phyloP scores from a whole-genome alignment of 352 stramenopile genomes.

The Chrysophaeum taylorii region DNA sequence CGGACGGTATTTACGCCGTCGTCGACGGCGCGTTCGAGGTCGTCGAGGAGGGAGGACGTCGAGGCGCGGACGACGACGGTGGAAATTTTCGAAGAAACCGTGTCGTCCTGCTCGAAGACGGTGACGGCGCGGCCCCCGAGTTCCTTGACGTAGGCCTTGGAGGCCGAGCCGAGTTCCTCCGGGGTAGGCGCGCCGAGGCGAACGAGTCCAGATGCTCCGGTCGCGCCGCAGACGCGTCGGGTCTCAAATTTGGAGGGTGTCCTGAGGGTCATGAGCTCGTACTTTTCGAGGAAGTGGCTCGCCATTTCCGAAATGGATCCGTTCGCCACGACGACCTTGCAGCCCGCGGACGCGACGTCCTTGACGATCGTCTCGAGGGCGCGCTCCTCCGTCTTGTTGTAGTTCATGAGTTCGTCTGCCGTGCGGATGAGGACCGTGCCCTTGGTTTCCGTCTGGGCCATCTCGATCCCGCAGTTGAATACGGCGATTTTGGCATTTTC shows the following conservation, averaged over 20 bases:
- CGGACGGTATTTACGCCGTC: conserved; percentile 94
- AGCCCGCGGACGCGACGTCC: conserved; percentile 84
- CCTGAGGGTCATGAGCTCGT: conserved; percentile 90
- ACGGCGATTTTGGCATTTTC: conserved; percentile 86
- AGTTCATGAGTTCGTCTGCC: conserved; percentile 97
- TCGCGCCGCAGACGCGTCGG: conserved; percentile 86
- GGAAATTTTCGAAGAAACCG: conserved; percentile 79
- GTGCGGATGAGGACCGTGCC: conserved; percentile 99
- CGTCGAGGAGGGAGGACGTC: conserved; percentile 92
- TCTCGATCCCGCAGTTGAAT: conserved; percentile 93
- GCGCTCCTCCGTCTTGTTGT: conserved; percentile 97
- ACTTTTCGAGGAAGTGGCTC: conserved; percentile 96
- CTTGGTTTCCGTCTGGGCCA: conserved; percentile 91
- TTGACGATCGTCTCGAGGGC: conserved; percentile 95
- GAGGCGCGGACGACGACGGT: conserved; percentile 81
- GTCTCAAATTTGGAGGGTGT: conserved; percentile 98
- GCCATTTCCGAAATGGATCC: conserved; percentile 97
- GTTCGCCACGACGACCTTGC: conserved; percentile 87
- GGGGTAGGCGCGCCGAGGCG: conserved; percentile 86
- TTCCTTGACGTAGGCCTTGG: conserved; percentile 81
- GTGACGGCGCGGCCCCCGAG: conserved; percentile 90
- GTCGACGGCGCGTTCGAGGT: conserved; percentile 94
- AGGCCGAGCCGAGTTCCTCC: conserved; percentile 93
- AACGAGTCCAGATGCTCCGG: conserved; percentile 90
- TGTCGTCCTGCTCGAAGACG: conserved; percentile 83